Percentiles rank a stretch among this genome's conserved stretches.
Evolutionary conservation across 805 yeast genomes (phyloP).

Genomic region (Suhomyces xylopsoci): DNA sequence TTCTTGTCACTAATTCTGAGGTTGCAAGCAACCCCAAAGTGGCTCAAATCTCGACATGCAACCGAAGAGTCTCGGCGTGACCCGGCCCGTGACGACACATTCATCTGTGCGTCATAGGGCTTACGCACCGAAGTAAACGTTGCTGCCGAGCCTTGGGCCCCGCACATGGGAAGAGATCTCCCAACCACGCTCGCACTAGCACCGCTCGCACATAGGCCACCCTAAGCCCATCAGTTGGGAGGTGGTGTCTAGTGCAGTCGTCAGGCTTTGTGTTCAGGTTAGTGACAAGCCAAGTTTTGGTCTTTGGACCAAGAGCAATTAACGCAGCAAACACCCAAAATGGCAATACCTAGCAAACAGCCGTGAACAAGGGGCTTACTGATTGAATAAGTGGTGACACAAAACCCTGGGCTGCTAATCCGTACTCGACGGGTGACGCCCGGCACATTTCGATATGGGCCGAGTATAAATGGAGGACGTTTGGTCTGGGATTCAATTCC

Average conservation of each 20-base stretch:
- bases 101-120: background rate
- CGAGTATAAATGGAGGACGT: background rate
- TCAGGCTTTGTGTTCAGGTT: background rate
- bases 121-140: background rate
- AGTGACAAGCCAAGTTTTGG: background rate
- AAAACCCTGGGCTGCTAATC: background rate
- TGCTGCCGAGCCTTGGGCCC: background rate
- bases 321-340: constrained; percentile 8
- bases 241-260: background rate
- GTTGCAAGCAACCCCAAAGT: constrained; percentile 2
- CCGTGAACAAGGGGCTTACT: constrained; percentile 1
- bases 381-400: background rate
- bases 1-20: background rate
- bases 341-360: constrained; percentile 2
- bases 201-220: background rate
- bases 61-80: background rate
- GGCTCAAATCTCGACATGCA: background rate
- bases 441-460: background rate
- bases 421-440: background rate
- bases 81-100: background rate
- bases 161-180: background rate
- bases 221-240: background rate
- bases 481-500: background rate
- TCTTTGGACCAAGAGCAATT: background rate
- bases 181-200: background rate